Base-by-base conservation (phyloP, 495 filamentous ascomycete species). In the Melanomma pulvis-pyrius region DNA sequence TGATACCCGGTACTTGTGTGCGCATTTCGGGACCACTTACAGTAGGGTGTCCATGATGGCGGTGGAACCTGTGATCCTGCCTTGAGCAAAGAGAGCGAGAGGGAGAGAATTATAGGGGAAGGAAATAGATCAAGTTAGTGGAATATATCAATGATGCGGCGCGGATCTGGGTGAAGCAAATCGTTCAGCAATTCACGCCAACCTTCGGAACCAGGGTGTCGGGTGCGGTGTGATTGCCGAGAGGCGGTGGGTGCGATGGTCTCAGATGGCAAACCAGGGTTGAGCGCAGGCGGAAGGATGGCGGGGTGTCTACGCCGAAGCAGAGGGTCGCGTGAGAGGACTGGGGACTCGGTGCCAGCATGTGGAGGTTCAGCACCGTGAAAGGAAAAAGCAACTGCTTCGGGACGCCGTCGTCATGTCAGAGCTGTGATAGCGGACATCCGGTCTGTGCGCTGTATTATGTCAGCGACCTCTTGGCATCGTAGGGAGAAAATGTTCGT, bases 1-100 rank as follows among this genome's bases (percentile, higher is more conserved):
- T 44, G 39, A 3, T 54, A 50, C 50, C 13, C 49, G 21, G 8
- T 30, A 19, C 24, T 29, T 32, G 24, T 22, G 28, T 11, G 26
- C 51, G 17, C 2, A 6, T 44, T 54, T 32, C 26, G 36, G 56
- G 48, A 58, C 28, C 25, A 82, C 90, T 82, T 84, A 92, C 90
- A 92, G 80, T 74, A 92, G 78, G 19, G 90, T 93, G 75, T 93
- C 90, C 90, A 93, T 93, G 51, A 32, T 70, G 32, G 41, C 26
- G 1, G 48, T 32, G 34, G 15, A 63, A 50, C 48, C 19, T 50
- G 22, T 22, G 15, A n/a, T 6, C 21, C 21, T 3, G 21, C 3
- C 2, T 24, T 5, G 46, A 49, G 11, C 15, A 39, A 49, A 21
- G 54, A 46, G 21, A 54, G n/a, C 1, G 24, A 15, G 56, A 44